Evolutionary conservation across 371 early-diverging fungal species (phyloP), one percentile per base, ranked within the genome.

Genomic region (Apophysomyces sp.): DNA sequence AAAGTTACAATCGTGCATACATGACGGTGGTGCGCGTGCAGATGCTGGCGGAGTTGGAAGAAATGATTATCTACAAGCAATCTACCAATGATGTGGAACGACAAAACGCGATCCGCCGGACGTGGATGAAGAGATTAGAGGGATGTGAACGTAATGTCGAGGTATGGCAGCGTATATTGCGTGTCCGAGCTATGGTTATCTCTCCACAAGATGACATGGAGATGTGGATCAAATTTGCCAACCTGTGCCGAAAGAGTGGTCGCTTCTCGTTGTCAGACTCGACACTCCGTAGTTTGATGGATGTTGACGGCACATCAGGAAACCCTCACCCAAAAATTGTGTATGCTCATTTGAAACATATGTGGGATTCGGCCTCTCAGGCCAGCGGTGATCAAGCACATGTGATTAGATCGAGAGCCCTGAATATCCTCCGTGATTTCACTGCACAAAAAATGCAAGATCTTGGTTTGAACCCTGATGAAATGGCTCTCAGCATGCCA

Each of bases 31-130:
- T 98, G 3, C 88, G 95, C 28, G 94, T 96, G 40, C 99, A 99
- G 69, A 93, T 97, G 95, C 83, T 99, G 55, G 92, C 97, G 0
- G 99, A 99, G 67, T 74, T 99, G 44, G 99, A 99, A 71, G 99
- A 99, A 71, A 93, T 96, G 68, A 92, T 99, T 28, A 74, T 76
- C 2, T 98, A 94, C 76, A 97, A 96, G 66, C 89, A 90, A 54
- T 78, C 84, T 13, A 81, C 87, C 6, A 94, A 94, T 60, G 90
- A 94, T 55, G 85, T 87, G 2, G 93, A 96, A 51, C 81, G 89
- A 6, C 96, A 94, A 65, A 77, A 68, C 2, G 79, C 87, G 0
- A 94, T 97, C 34, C 81, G 94, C 26, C 84, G 87, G 31, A 94
- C 96, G 0, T 98, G 98, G 98, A 90, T 91, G 77, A 86, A 84